Evolutionary conservation across 192 early-diverging fungal species (phyloP), one percentile per base, ranked within the genome.

Genomic region (Entomortierella chlamydospora): DNA sequence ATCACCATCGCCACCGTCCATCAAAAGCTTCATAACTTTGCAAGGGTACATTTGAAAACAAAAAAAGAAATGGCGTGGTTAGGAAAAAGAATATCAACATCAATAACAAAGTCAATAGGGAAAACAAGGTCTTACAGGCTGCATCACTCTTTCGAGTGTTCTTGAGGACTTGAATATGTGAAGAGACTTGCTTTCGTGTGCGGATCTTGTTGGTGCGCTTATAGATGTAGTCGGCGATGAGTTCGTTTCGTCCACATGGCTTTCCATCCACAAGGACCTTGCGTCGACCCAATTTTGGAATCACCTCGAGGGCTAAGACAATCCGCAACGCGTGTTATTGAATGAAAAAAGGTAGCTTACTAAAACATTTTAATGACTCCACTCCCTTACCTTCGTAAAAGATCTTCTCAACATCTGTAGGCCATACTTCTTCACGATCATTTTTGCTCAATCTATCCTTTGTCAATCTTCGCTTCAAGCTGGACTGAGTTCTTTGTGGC

Each of bases 131-230:
- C 83, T 83, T 85, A 87, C 86, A 87, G 20, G 84, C 80, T 20
- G 74, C 50, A 39, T 87, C 85, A 18, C 78, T 78, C 82, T 89
- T 89, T 57, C 89, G 87, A 47, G 91, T 91, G 55, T 93, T 90
- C 57, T 88, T 90, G 73, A 91, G 86, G 17, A 93, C 92, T 79
- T 93, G 92, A 45, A 93, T 91, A 64, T 93, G 92, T n/a, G 91
- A 92, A 2, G 91, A 92, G 22, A 93, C 91, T 68, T 93, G 92
- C 68, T 93, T 93, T 57, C 91, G 85, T 11, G 92, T 87, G 7
- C 92, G 86, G 25, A 85, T 86, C 49, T 88, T 90, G 64, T 73
- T 55, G 11, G 91, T 93, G 41, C 89, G 88, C 73, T 88, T 89
- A 45, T 84, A 92, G 12, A 93, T 92, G 61, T 88, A 93, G 43